Base-by-base conservation (phyloP, 352 stramenopile genomes). In the Phytophthora pisi region DNA sequence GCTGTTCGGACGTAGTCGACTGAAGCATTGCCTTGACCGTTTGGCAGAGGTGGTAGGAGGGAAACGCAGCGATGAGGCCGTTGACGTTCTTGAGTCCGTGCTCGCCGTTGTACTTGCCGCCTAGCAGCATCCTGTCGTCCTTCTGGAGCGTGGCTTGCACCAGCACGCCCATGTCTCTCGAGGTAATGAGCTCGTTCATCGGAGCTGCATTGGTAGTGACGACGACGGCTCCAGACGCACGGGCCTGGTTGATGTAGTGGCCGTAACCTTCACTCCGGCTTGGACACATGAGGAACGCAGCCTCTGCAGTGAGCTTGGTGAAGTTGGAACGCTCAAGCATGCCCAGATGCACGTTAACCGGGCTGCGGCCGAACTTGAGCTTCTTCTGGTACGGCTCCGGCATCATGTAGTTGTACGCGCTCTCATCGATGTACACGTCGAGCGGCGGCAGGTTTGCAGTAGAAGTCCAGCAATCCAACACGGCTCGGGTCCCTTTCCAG, bases 191-290 rank as follows among this genome's bases (percentile, higher is more conserved):
- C 54, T 89, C 81, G 53, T 88, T 90, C 79, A 90, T 88, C n/a
- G 81, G 81, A 13, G 75, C 58, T 20, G 68, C 61, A 53, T 89
- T 60, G 0, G 81, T 79, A 1, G 81, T 78, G 34, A 89, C 38
- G 20, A 89, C 68, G 7, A 88, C 52, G 1, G 65, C 77, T 16
- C 79, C 72, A 4, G 77, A 68, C 4, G 81, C 81, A 0, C 78
- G 70, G 30, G 77, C 81, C 42, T 89, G 81, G 67, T 89, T 89
- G 53, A 89, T 88, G 66, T 89, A 89, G 66, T 89, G 81, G 34
- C 81, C 82, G 54, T 86, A 91, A n/a, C 82, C 82, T 69, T 91
- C 82, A 68, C 77, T 81, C 10, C 66, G 34, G 51, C 82, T 91
- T 47, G 82, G 62, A 34, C 82, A 91, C 42, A 91, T 63, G 47